phyloP scores from a whole-genome alignment of 169 alveolate species.

The Eimeria tenella region DNA sequence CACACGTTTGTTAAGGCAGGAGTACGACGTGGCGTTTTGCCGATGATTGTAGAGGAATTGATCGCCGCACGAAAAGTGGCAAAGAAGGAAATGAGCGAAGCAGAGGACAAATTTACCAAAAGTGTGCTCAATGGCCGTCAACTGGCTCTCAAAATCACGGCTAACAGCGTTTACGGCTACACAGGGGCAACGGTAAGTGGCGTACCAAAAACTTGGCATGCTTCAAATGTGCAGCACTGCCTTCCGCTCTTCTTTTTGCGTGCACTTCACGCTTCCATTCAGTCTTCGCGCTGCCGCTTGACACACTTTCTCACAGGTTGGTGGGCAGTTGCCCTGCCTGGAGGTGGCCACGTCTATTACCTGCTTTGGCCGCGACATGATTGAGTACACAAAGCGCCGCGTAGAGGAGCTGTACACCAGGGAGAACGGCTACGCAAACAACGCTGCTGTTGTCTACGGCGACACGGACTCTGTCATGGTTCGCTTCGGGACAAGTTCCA shows the following conservation, averaged over 20 bases:
- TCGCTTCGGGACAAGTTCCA: slow-evolving; percentile 92
- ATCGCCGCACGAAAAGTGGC: slow-evolving; percentile 86
- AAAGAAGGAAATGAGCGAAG: slow-evolving; percentile 94
- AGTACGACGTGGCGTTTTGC: slow-evolving; percentile 95
- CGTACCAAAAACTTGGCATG: background rate
- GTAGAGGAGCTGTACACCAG: slow-evolving; percentile 76
- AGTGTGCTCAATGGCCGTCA: slow-evolving; percentile 99
- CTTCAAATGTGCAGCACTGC: background rate
- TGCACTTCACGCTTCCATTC: background rate
- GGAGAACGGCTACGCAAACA: slow-evolving; percentile 93
- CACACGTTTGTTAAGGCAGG: slow-evolving; percentile 68
- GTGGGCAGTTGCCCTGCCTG: slow-evolving; percentile 98
- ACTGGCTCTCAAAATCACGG: slow-evolving; percentile 98
- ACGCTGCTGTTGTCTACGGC: slow-evolving; percentile 97
- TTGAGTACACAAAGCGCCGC: slow-evolving; percentile 85
- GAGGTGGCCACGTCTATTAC: slow-evolving; percentile 97
- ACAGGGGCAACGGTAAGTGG: slow-evolving; percentile 97
- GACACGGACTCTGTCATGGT: slow-evolving; percentile 99
- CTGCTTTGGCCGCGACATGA: slow-evolving; percentile 98
- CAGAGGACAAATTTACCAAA: slow-evolving; percentile 95
- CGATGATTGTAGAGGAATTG: slow-evolving; percentile 97
- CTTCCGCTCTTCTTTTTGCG: background rate
- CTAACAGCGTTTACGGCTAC: slow-evolving; percentile 99
- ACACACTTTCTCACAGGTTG: slow-evolving; percentile 81
- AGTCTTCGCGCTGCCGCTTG: background rate